These are phyloP conservation scores for Lachancea nothofagi DNA, from an alignment of 805 yeast genomes.

Conservation along the genomic window DNA sequence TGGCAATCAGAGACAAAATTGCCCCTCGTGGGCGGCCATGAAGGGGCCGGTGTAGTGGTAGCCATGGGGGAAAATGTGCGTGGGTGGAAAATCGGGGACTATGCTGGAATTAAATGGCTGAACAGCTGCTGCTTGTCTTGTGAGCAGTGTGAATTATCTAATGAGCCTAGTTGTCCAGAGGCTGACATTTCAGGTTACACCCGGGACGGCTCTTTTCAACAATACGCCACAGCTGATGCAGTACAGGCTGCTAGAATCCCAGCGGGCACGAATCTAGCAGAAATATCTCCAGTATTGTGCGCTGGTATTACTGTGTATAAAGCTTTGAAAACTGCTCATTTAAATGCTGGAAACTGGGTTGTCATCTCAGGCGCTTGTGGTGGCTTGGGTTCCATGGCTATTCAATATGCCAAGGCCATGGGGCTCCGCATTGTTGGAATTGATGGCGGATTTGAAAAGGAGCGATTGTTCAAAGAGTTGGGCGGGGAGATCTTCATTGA, in stretches of 20 bases:
- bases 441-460: too few species aligned
- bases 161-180: conserved; percentile 60
- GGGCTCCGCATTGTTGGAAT: too few species aligned
- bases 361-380: conserved; percentile 76
- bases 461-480: too few species aligned
- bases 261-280: conserved; percentile 49
- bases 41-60: conserved; percentile 67
- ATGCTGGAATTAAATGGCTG: conserved; percentile 64
- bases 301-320: conserved; percentile 66
- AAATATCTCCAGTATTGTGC: conserved; percentile 58
- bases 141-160: conserved; percentile 54
- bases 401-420: conserved; percentile 72
- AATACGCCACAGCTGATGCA: conserved; percentile 60
- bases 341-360: conserved; percentile 64
- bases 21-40: conserved; percentile 68
- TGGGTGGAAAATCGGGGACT: too few species aligned
- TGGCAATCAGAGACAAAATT: conserved; percentile 59
- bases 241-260: conserved; percentile 58
- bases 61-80: too few species aligned
- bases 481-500: too few species aligned
- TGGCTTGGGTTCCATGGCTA: conserved; percentile 70
- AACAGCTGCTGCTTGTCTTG: conserved; percentile 61
- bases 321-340: conserved; percentile 54
- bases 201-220: conserved; percentile 63
- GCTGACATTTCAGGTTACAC: conserved; percentile 73